Base-by-base conservation (phyloP, 352 stramenopile species). In the Phytophthora kernoviae region DNA sequence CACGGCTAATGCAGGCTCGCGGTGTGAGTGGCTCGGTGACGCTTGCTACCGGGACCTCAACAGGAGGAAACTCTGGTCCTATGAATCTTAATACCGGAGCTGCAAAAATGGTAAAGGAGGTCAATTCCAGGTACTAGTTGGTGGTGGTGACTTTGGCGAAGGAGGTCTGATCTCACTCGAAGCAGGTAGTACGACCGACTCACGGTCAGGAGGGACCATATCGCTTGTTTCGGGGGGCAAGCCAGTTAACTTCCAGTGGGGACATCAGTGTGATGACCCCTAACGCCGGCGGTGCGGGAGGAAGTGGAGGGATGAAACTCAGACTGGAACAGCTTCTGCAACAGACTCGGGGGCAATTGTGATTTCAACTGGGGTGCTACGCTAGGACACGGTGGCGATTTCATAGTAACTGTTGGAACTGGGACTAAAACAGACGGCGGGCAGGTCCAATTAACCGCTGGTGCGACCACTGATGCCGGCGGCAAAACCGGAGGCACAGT, bases 131-230 rank as follows among this genome's bases (percentile, higher is more conserved):
- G 32, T 88, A 1, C 48, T 58, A 47, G 81, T 89, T 50, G 87
- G 87, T n/a, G 54, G 64, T 39, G 90, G 91, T 34, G 75, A 95
- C 60, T 78, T 82, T 26, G 90, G 87, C 22, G 76, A 94, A 69
- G 94, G 94, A 32, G 93, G 91, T 5, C 53, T 84, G 8, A 59
- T 98, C 1, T 72, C 71, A 9, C 40, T 97, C 15, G 65, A 80
- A 54, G 79, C 91, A 47, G 94, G 94, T 20, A 77, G 56, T 20
- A 94, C 82, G 11, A 70, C 65, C 2, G 84, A 92, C 42, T 78
- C 77, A 6, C 68, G 70, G 21, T 88, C 75, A n/a, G 84, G 84
- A 62, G 84, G 84, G n/a, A 76, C 77, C 34, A 54, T 94, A 26
- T 64, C 59, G 0, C 21, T 88, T 12, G n/a, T 67, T n/a, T 87